Percentiles rank a stretch among this genome's conserved stretches.
phyloP scores from a whole-genome alignment of 495 filamentous ascomycete genomes.

The Cryomyces minteri region DNA sequence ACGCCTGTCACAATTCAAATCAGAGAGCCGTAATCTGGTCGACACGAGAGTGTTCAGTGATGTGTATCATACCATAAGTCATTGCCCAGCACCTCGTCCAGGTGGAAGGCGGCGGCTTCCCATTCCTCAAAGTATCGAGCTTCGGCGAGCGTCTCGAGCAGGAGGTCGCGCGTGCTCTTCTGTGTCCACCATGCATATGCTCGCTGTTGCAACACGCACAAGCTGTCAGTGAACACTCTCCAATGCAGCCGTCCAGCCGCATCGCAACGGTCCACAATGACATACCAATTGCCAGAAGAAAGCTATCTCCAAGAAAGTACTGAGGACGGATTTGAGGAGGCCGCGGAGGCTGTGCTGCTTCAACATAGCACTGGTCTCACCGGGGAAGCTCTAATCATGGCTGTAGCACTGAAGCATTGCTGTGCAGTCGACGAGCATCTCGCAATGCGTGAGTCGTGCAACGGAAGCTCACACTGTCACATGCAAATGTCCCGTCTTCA shows the following conservation, averaged over 20 bases:
- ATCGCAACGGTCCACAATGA: not conserved
- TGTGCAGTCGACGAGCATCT: too few relatives aligned
- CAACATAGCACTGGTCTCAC: not conserved
- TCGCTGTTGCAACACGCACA: constrained; percentile 22
- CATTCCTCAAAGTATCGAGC: constrained; percentile 65
- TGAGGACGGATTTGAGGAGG: constrained; percentile 7
- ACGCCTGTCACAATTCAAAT: constrained; percentile 30
- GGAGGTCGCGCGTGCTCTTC: constrained; percentile 31
- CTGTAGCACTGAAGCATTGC: too few relatives aligned
- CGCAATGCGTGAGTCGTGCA: too few relatives aligned
- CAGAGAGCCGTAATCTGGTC: not conserved
- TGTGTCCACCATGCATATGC: constrained; percentile 33
- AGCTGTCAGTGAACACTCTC: not conserved
- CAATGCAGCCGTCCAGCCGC: not conserved
- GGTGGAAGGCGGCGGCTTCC: constrained; percentile 59
- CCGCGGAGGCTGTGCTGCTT: constrained; percentile 1
- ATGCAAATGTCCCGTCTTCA: too few relatives aligned
- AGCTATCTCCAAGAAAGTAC: constrained; percentile 14
- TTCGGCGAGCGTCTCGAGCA: constrained; percentile 37
- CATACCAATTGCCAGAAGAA: constrained; percentile 21
- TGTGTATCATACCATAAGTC: constrained; percentile 44
- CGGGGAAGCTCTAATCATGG: too few relatives aligned
- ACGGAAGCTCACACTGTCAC: too few relatives aligned
- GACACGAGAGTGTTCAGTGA: not conserved
- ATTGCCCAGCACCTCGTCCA: constrained; percentile 60